These are phyloP conservation scores for Verticillium albo-atrum DNA, from an alignment of 2,329 filamentous ascomycete species.

Conservation along the genomic window DNA sequence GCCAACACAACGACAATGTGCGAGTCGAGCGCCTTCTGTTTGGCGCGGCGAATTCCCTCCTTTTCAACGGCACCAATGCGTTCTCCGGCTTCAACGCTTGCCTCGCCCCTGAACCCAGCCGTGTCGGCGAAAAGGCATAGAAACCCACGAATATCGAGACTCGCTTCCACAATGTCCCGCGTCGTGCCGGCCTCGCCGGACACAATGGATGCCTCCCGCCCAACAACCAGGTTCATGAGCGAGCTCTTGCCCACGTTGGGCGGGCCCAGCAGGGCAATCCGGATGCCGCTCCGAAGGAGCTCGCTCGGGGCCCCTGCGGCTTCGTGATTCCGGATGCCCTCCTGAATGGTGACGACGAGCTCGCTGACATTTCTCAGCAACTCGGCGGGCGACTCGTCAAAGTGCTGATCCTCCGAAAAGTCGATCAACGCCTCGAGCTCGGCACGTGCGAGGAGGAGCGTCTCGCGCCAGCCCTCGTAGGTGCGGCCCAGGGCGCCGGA, in stretches of 20 bases:
- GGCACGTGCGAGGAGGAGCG: conserved; percentile 75
- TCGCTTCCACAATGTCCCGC: conserved; percentile 87
- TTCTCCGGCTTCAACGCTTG: conserved; percentile 13
- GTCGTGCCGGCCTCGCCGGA: conserved; percentile 91
- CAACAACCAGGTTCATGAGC: conserved; percentile 83
- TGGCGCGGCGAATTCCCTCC: conserved; percentile 87
- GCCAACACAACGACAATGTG: conserved; percentile 81
- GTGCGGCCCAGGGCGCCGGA: conserved; percentile 64
- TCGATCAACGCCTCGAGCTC: conserved; percentile 95
- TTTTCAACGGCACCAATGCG: conserved; percentile 71
- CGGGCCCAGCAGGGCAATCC: conserved; percentile 79
- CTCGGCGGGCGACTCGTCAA: conserved; percentile 77
- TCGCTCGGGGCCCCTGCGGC: conserved; percentile 77
- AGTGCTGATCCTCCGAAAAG: conserved; percentile 95
- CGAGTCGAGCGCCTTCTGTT: conserved; percentile 73
- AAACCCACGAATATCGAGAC: conserved; percentile 83
- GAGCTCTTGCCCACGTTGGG: conserved; percentile 96
- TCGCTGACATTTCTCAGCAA: conserved; percentile 65
- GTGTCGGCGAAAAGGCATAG: conserved; percentile 95
- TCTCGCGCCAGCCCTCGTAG: conserved; percentile 79
- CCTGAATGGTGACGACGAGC: conserved; percentile 58
- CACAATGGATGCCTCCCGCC: conserved; percentile 91
- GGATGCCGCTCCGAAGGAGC: conserved; percentile 78
- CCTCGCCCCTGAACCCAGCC: conserved; percentile 68
- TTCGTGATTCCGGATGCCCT: conserved; percentile 64